A percentile compares a stretch with the other conserved stretches of the same genome.
phyloP scores from a whole-genome alignment of 164 flowering plant genomes.

The Litsea cubeba region DNA sequence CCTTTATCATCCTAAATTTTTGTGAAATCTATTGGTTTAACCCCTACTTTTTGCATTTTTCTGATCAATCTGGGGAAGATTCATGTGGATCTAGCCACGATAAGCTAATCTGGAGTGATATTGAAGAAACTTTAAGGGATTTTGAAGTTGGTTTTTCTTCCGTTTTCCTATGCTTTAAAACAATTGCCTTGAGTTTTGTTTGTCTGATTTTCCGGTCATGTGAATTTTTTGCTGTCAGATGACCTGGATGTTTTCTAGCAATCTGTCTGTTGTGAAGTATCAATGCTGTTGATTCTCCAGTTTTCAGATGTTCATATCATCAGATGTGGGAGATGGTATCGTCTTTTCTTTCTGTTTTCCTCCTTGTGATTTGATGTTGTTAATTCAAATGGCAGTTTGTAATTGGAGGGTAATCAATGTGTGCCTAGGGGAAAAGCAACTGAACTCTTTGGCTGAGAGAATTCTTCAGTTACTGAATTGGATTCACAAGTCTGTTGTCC shows the following conservation, averaged over 20 bases:
- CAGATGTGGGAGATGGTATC: slow-evolving; percentile 3
- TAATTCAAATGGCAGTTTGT: neutral
- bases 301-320: neutral
- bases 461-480: neutral
- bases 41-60: too few species aligned
- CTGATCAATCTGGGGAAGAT: neutral
- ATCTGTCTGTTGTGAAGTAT: neutral
- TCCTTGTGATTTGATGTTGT: neutral
- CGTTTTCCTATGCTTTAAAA: neutral
- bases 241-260: neutral
- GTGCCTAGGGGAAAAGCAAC: neutral
- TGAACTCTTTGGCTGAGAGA: neutral
- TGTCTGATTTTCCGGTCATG: neutral
- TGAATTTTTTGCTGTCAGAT: neutral
- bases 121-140: neutral
- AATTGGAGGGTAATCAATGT: neutral
- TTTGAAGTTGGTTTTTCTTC: neutral
- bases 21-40: too few species aligned
- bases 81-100: neutral
- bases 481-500: neutral
- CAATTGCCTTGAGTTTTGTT: neutral
- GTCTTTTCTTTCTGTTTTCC: neutral
- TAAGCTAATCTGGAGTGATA: neutral
- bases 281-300: neutral
- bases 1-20: too few species aligned